Base-by-base conservation (phyloP, 805 yeast genomes). In the Pichia nakasei region DNA sequence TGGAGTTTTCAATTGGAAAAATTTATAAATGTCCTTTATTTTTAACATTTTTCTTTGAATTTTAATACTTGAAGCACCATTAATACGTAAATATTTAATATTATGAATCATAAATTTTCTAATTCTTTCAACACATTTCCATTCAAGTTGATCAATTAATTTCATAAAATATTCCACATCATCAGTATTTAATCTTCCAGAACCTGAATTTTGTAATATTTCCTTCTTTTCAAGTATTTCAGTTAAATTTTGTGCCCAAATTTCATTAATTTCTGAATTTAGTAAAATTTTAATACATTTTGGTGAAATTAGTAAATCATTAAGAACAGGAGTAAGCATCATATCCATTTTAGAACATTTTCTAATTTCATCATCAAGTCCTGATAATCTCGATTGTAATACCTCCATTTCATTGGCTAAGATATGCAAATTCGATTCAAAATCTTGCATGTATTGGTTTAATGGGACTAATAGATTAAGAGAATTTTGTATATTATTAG, bases 241-340 rank as follows among this genome's bases (percentile, higher is more conserved):
- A 40, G 69, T 67, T 37, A 82, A 59, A 64, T 80, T 78, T 38
- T 81, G 87, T 19, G 75, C 64, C 95, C 96, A 88, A 9, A 62
- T 56, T 3, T 66, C 62, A 47, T 73, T 69, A 11, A 89, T 66
- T 11, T 75, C 76, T 19, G 78, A 88, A 35, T 67, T 67, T 2
- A 77, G 53, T 1, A 91, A 67, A 7, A 80, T 74, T 44, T 66
- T 64, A 7, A 85, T 75, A 2, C 84, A 68, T 1, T 74, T 74
- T 0, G 96, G 93, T 0, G 96, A 85, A 8, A 89, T 75, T 47
- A 84, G 67, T 31, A 85, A 66, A 50, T 85, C 89, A 33, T 82
- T 72, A 1, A 88, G 80, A n/a, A 85, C 65, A 0, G 95, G 95
- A 18, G 83, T 77, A 45, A 88, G 71, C 41, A 68, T 68, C 9